phyloP scores from a whole-genome alignment of 2,329 filamentous ascomycete species.

The Fusarium decemcellulare region DNA sequence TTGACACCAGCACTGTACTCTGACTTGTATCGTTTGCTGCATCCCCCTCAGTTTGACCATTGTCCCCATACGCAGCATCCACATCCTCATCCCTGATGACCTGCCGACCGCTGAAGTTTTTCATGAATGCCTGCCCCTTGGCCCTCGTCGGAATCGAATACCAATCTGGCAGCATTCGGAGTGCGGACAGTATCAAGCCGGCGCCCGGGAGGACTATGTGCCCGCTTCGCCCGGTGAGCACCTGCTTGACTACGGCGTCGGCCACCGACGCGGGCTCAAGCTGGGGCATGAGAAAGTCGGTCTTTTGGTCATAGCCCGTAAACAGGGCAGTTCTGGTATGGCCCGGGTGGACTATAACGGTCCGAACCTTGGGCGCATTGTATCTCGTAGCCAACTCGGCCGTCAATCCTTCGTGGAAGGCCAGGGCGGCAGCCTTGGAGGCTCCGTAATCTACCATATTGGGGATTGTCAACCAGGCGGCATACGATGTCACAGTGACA shows the following conservation, averaged over 20 bases:
- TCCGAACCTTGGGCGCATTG: slow-evolving; percentile 74
- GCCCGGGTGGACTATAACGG: slow-evolving; percentile 74
- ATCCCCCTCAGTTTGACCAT: slow-evolving; percentile 21
- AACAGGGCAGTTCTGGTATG: slow-evolving; percentile 55
- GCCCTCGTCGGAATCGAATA: slow-evolving; percentile 68
- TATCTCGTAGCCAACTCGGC: slow-evolving; percentile 72
- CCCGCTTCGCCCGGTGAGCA: slow-evolving; percentile 63
- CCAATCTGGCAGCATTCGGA: slow-evolving; percentile 74
- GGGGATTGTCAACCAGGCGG: slow-evolving; percentile 72
- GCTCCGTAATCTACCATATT: slow-evolving; percentile 78
- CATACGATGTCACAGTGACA: slow-evolving; percentile 77
- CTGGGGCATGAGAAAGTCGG: slow-evolving; percentile 51
- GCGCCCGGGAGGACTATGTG: slow-evolving; percentile 63
- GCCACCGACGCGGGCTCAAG: slow-evolving; percentile 59
- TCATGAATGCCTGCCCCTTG: slow-evolving; percentile 58
- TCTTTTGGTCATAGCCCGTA: slow-evolving; percentile 69
- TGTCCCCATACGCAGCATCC: slow-evolving; percentile 53
- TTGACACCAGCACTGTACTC: slow-evolving; percentile 56
- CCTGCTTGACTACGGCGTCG: slow-evolving; percentile 63
- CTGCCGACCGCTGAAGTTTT: slow-evolving; percentile 61
- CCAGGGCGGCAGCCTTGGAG: slow-evolving; percentile 75
- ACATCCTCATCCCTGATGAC: slow-evolving; percentile 63
- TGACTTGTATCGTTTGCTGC: slow-evolving; percentile 47
- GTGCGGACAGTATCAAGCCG: slow-evolving; percentile 55
- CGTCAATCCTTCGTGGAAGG: slow-evolving; percentile 77